These are phyloP conservation scores for Eucalyptus sp. DNA, from an alignment of 345 rosid genomes.

Conservation along the genomic window DNA sequence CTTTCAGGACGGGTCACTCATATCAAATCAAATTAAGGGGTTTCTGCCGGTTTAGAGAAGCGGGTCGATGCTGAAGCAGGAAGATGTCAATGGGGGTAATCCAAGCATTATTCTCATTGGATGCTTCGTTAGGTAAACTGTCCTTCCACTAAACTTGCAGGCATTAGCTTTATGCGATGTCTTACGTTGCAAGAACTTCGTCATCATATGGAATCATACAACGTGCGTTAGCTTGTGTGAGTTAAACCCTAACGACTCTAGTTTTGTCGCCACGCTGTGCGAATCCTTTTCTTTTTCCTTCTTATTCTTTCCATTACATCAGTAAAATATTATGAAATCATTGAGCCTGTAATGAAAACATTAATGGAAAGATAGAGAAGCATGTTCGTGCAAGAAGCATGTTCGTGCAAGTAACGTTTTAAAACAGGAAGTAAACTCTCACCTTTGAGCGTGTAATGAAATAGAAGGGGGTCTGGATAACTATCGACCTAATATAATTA, in stretches of 20 bases:
- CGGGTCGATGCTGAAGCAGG: neutral
- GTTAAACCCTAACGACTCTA: neutral
- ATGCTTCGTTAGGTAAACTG: neutral
- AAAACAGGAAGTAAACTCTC: neutral
- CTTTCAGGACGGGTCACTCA: neutral
- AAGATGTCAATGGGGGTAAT: neutral
- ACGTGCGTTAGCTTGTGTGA: neutral
- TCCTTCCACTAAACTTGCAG: neutral
- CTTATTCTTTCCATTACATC: neutral
- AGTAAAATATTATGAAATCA: neutral
- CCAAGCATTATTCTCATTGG: neutral
- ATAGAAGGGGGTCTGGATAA: neutral
- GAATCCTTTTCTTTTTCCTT: neutral
- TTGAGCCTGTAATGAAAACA: neutral
- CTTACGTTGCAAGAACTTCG: neutral
- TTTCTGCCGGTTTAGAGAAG: neutral
- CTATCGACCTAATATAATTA: neutral
- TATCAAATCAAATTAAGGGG: neutral
- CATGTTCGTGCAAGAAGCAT: neutral
- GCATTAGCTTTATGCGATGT: neutral
- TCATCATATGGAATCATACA: neutral
- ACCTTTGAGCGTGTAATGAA: neutral
- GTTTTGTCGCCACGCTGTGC: neutral
- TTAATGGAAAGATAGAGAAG: neutral
- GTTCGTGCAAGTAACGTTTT: neutral